A percentile compares a stretch with the other conserved stretches of the same genome.
These are phyloP conservation scores for Clonostachys byssicola DNA, from an alignment of 2,329 filamentous ascomycete genomes.

Conservation along the genomic window DNA sequence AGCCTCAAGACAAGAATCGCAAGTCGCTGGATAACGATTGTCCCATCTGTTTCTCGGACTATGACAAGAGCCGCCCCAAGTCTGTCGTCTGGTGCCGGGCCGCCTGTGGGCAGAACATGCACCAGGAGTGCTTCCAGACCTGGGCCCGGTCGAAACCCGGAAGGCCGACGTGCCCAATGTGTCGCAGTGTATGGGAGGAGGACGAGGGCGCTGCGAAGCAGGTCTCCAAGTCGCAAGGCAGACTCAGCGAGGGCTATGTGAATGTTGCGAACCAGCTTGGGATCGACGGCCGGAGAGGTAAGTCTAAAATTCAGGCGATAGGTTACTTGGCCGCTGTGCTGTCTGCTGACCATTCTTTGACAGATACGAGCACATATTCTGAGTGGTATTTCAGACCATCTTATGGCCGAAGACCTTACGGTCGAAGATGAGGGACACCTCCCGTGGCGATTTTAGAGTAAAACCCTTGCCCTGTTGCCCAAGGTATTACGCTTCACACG, in stretches of 20 bases:
- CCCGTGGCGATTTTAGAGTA: too few species aligned
- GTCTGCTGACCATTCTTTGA: neutral
- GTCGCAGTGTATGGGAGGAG: conserved; percentile 51
- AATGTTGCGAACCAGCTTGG: conserved; percentile 60
- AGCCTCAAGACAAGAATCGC: conserved; percentile 24
- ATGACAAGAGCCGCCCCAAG: conserved; percentile 18
- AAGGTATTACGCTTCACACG: too few species aligned
- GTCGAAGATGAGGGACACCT: too few species aligned
- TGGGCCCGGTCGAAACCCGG: conserved; percentile 43
- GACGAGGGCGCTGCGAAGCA: conserved; percentile 33
- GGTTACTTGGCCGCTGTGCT: neutral
- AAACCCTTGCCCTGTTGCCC: too few species aligned
- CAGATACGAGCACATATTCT: conserved; percentile 1
- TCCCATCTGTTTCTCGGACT: conserved; percentile 51
- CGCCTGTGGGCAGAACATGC: conserved; percentile 51
- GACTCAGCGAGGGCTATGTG: conserved; percentile 50
- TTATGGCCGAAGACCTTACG: too few species aligned
- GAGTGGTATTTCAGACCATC: neutral
- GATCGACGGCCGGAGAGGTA: conserved; percentile 47
- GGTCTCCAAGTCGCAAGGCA: conserved; percentile 27
- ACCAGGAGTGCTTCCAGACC: conserved; percentile 47
- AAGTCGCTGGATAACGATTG: conserved; percentile 50
- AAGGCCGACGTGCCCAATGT: conserved; percentile 57
- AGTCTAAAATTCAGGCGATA: neutral
- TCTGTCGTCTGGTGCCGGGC: conserved; percentile 45